phyloP scores from a whole-genome alignment of 371 early-diverging fungal genomes.

The Thermomucor indicae-seudaticae region DNA sequence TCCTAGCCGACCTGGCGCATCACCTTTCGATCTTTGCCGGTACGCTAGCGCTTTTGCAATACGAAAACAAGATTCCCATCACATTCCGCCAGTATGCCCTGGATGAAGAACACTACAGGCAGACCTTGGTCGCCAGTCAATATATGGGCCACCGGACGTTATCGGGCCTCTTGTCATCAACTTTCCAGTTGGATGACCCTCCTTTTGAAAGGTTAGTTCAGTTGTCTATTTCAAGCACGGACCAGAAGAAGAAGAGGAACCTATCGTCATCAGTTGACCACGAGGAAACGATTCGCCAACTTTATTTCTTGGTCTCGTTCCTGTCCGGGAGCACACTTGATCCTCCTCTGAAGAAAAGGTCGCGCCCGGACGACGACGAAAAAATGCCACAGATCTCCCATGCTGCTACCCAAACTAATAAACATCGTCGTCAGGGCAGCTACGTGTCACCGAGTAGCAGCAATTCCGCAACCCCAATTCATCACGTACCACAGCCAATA shows the following conservation, averaged over 20 bases:
- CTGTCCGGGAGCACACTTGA: slow-evolving; percentile 10
- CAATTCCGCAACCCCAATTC: no score
- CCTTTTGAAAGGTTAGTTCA: slow-evolving; percentile 34
- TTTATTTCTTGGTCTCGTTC: slow-evolving; percentile 20
- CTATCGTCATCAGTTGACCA: slow-evolving; percentile 9
- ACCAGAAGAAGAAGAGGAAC: slow-evolving; percentile 3
- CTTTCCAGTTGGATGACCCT: slow-evolving; percentile 33
- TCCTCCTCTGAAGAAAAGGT: slow-evolving; percentile 1
- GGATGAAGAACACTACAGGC: slow-evolving; percentile 17
- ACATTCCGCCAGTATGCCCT: slow-evolving; percentile 37
- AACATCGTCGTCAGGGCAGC: slow-evolving; percentile 16
- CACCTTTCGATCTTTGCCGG: slow-evolving; percentile 37
- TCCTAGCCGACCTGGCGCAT: slow-evolving; percentile 15
- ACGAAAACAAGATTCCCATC: slow-evolving; percentile 35
- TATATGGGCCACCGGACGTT: slow-evolving; percentile 23
- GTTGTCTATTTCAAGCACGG: slow-evolving; percentile 16
- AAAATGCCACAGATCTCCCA: no score
- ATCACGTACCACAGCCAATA: no score
- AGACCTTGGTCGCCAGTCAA: slow-evolving; percentile 9
- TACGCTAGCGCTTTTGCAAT: slow-evolving; percentile 30
- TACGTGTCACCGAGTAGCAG: no score
- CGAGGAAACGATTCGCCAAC: slow-evolving; percentile 11
- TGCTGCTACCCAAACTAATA: not conserved
- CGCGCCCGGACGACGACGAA: slow-evolving; percentile 4
- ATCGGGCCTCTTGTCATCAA: slow-evolving; percentile 11